phyloP scores from a whole-genome alignment of 2,329 filamentous ascomycete genomes.

The Xylariaceae sp. region DNA sequence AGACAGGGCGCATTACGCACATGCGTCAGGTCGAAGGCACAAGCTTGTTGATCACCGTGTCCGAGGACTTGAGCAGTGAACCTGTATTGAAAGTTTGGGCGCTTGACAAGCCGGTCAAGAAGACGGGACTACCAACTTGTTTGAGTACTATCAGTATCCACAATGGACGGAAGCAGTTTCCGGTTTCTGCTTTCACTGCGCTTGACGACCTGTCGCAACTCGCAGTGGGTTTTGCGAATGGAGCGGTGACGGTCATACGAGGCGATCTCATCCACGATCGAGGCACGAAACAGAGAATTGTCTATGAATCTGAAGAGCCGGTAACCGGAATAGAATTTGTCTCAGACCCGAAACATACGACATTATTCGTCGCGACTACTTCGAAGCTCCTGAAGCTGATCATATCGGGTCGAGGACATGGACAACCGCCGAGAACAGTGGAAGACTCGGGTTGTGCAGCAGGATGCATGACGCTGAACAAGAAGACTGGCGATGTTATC shows the following conservation, averaged over 20 bases:
- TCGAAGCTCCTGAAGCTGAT: slow-evolving; percentile 80
- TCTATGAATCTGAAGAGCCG: slow-evolving; percentile 95
- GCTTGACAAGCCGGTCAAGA: slow-evolving; percentile 88
- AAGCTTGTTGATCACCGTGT: slow-evolving; percentile 77
- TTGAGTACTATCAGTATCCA: slow-evolving; percentile 81
- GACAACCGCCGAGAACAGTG: slow-evolving; percentile 79
- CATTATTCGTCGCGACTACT: slow-evolving; percentile 88
- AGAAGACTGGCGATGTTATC: slow-evolving; percentile 74
- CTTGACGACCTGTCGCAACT: slow-evolving; percentile 87
- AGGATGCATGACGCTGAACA: slow-evolving; percentile 92
- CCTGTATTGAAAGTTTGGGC: slow-evolving; percentile 97
- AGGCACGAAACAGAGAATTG: slow-evolving; percentile 87
- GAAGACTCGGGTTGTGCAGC: slow-evolving; percentile 87
- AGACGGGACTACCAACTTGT: slow-evolving; percentile 83
- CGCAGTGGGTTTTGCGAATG: slow-evolving; percentile 93
- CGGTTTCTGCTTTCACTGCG: slow-evolving; percentile 87
- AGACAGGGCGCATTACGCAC: slow-evolving; percentile 75
- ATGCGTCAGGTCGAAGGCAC: slow-evolving; percentile 91
- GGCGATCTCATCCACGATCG: slow-evolving; percentile 94
- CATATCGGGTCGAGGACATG: slow-evolving; percentile 84
- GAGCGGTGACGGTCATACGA: slow-evolving; percentile 85
- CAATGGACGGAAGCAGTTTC: slow-evolving; percentile 89
- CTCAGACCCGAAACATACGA: slow-evolving; percentile 59
- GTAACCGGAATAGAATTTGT: slow-evolving; percentile 84
- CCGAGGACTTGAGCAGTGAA: slow-evolving; percentile 83